Percentiles rank a stretch among this genome's conserved stretches.
Evolutionary conservation across 148 eudicot genomes (phyloP).

Genomic region (Vaccinium vitisidaea): DNA sequence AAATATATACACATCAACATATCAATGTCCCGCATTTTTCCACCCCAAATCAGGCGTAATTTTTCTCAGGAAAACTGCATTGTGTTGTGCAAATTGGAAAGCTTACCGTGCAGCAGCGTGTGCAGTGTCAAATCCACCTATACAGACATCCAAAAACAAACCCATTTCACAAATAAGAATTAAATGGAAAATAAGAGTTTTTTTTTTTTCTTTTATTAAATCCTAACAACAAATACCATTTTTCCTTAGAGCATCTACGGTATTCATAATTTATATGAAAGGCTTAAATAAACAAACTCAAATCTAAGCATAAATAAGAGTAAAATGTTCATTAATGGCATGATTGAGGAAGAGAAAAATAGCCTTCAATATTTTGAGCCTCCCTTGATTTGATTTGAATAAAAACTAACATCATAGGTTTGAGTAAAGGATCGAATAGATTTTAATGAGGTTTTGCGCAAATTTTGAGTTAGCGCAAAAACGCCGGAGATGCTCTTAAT

Average conservation of each 20-base stretch:
- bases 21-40: constrained; percentile 14
- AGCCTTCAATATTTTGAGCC: too few species aligned
- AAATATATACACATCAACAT: background rate
- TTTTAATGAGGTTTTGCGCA: too few species aligned
- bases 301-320: too few species aligned
- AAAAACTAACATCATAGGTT: too few species aligned
- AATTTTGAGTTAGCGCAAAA: too few species aligned
- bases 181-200: background rate
- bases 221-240: background rate
- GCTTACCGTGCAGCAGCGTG: constrained; percentile 97
- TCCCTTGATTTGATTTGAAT: too few species aligned
- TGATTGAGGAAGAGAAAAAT: too few species aligned
- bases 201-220: background rate
- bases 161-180: constrained; percentile 11
- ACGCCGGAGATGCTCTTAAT: background rate
- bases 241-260: background rate
- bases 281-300: too few species aligned
- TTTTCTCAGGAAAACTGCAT: background rate
- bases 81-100: background rate
- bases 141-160: constrained; percentile 13
- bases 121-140: constrained; percentile 99
- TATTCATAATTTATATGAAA: too few species aligned
- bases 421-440: too few species aligned
- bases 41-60: background rate
- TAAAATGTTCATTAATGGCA: too few species aligned